Conservation (phyloP, 2,329 filamentous ascomycete species). For the Dothideomycetes sp. region DNA sequence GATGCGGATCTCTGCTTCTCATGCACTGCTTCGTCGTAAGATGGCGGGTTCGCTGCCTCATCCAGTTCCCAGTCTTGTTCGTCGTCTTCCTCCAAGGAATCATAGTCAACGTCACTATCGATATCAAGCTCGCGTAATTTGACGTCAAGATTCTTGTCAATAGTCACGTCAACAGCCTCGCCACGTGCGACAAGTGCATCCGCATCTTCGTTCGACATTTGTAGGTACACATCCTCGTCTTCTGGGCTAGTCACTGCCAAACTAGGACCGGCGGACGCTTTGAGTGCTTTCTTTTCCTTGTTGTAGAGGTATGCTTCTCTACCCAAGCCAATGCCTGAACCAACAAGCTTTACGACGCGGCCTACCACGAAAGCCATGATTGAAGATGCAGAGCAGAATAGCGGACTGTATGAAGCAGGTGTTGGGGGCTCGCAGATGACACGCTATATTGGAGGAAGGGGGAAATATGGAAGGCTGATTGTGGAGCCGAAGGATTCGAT, state of each 20-base stretch:
- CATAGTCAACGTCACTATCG: slow-evolving; percentile 10
- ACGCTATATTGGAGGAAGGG: too few relatives aligned
- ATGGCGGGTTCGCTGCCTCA: slow-evolving; percentile 12
- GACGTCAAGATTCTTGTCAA: slow-evolving; percentile 9
- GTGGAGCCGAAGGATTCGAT: too few relatives aligned
- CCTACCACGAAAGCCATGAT: slow-evolving; percentile 4
- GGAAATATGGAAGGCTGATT: too few relatives aligned
- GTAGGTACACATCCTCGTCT: not conserved
- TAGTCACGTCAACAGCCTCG: slow-evolving; percentile 2
- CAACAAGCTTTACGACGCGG: slow-evolving; percentile 11
- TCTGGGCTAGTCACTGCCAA: slow-evolving; percentile 1
- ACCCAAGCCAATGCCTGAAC: slow-evolving; percentile 17
- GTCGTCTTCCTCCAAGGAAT: slow-evolving; percentile 18
- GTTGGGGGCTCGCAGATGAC: too few relatives aligned
- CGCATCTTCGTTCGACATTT: slow-evolving; percentile 2
- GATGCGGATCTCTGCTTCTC: slow-evolving; percentile 11
- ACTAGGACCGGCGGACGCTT: slow-evolving; percentile 2
- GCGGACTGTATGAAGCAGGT: too few relatives aligned
- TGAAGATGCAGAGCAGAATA: not conserved
- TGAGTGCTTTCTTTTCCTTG: slow-evolving; percentile 12
- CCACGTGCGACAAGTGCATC: slow-evolving; percentile 10
- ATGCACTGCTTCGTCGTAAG: not conserved
- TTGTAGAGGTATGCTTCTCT: slow-evolving; percentile 19
- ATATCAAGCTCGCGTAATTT: not conserved
- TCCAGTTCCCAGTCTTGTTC: slow-evolving; percentile 21